These are phyloP conservation scores for Beauveria sp. DNA, from an alignment of 2,329 filamentous ascomycete genomes.

Conservation along the genomic window DNA sequence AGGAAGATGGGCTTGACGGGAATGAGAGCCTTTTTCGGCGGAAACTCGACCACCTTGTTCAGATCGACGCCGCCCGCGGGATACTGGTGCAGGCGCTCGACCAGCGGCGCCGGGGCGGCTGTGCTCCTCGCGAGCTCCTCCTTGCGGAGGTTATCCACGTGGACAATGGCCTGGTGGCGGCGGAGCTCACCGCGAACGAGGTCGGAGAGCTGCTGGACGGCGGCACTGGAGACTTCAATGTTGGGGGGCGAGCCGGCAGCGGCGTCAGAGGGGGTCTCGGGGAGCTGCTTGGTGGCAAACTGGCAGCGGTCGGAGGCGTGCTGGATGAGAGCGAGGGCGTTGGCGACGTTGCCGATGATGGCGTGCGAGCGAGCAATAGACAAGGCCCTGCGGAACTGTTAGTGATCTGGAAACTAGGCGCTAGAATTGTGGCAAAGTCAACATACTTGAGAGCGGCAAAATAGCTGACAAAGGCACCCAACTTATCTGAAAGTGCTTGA, in stretches of 20 bases:
- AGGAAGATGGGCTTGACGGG: constrained; percentile 94
- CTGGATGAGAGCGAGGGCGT: constrained; percentile 78
- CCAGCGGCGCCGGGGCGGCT: constrained; percentile 43
- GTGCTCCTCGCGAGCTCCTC: constrained; percentile 34
- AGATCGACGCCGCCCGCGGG: constrained; percentile 65
- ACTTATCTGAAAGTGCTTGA: constrained; percentile 61
- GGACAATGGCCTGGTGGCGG: constrained; percentile 77
- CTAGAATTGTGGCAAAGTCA: not conserved
- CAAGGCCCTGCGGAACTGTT: constrained; percentile 52
- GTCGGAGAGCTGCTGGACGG: constrained; percentile 49
- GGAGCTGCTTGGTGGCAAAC: constrained; percentile 38
- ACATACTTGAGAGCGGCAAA: constrained; percentile 80
- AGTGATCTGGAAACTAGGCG: not conserved
- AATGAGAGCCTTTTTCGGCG: constrained; percentile 72
- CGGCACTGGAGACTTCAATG: constrained; percentile 55
- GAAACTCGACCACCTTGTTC: constrained; percentile 75
- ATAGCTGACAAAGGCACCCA: constrained; percentile 73
- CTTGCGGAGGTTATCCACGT: constrained; percentile 61
- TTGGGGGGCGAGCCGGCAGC: constrained; percentile 45
- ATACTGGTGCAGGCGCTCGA: constrained; percentile 71
- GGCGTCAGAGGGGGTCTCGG: constrained; percentile 23
- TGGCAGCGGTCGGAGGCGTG: constrained; percentile 59
- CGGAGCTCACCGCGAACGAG: constrained; percentile 66
- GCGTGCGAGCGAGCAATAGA: constrained; percentile 80
- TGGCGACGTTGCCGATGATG: constrained; percentile 61